A percentile compares a stretch with the other conserved stretches of the same genome.
These are phyloP conservation scores for Pelargonium citronellum DNA, from an alignment of 441 rosid genomes.

Conservation along the genomic window DNA sequence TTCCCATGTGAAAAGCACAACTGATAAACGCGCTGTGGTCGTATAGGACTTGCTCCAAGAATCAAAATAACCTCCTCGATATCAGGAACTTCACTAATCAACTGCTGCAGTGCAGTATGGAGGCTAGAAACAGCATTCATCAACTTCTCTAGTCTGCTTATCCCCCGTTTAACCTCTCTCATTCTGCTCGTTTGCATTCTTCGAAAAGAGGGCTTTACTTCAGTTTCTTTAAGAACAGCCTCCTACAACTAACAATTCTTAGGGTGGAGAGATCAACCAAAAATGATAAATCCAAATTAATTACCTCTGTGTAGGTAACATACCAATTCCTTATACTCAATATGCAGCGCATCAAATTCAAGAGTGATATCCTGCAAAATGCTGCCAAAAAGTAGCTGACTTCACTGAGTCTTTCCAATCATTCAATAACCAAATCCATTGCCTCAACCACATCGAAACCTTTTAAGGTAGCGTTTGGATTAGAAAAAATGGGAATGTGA, in stretches of 20 bases:
- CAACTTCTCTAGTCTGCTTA: slow-evolving; percentile 61
- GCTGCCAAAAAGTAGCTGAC: slow-evolving; percentile 33
- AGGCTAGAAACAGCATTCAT: slow-evolving; percentile 44
- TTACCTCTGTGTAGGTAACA: slow-evolving; percentile 22
- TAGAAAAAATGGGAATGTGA: not conserved
- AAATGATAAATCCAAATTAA: slow-evolving; percentile 15
- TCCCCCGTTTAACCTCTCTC: slow-evolving; percentile 64
- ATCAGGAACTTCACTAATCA: slow-evolving; percentile 40
- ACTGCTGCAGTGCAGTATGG: slow-evolving; percentile 43
- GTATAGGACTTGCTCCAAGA: slow-evolving; percentile 65
- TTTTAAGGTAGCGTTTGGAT: not conserved
- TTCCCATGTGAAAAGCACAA: slow-evolving; percentile 42
- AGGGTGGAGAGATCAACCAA: slow-evolving; percentile 22
- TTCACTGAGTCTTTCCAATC: slow-evolving; percentile 1
- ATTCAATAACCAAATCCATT: not conserved
- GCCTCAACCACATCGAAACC: not conserved
- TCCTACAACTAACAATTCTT: slow-evolving; percentile 44
- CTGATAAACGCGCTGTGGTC: slow-evolving; percentile 63
- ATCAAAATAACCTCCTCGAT: slow-evolving; percentile 51
- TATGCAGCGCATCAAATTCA: slow-evolving; percentile 46
- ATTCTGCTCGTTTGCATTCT: slow-evolving; percentile 49
- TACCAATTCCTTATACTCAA: slow-evolving; percentile 60
- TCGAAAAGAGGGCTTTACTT: slow-evolving; percentile 40
- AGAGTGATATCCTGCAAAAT: slow-evolving; percentile 63
- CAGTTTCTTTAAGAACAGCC: slow-evolving; percentile 34